Base-by-base conservation (phyloP, 495 filamentous ascomycete species). In the Corynascus novoguineensis region DNA sequence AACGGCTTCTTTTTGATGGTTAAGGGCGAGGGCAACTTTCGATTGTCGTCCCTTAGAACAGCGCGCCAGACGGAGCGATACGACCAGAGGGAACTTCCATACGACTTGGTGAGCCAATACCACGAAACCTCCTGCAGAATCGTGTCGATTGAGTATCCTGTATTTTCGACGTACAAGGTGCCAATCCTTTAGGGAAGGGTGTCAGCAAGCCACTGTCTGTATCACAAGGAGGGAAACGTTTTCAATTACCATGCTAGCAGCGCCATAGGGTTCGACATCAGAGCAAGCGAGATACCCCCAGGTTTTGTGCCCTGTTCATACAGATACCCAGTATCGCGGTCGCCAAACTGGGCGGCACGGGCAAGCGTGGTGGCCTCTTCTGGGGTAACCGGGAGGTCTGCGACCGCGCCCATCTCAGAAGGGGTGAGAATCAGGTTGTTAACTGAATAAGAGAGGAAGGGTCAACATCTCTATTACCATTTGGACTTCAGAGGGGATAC, bases 281-380 rank as follows among this genome's bases (percentile, higher is more conserved):
- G 62, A 3, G 49, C 80, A 21, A 83, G 73, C 0, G 82, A 80
- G 19, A 87, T 82, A 2, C 85, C 86, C 32, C 70, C 71, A 0
- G 85, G 79, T 24, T 81, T 65, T 1, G 82, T 85, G 5, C 73
- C 82, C 46, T 88, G 86, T 66, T 80, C 74, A 7, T 70, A 46
- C 1, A 74, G 75, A 66, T 88, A 87, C 0, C 76, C 82, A 2
- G 24, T 58, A 0, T 84, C 84, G 1, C 41, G 45, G 11, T 59
- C 21, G 4, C 21, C 28, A 52, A 52, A 69, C 3, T 38, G 21
- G 4, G 31, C 24, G 14, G 46, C 57, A 4, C 47, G 24, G 15
- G 55, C 38, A 22, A 67, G 8, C 9, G 45, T 37, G 8, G 35
- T 22, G 12, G 32, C 21, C 22, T 68, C 68, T 7, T 42, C 44